Evolutionary conservation across 495 filamentous ascomycete species (phyloP), one percentile per base, ranked within the genome.

Genomic region (Daldinia loculata): DNA sequence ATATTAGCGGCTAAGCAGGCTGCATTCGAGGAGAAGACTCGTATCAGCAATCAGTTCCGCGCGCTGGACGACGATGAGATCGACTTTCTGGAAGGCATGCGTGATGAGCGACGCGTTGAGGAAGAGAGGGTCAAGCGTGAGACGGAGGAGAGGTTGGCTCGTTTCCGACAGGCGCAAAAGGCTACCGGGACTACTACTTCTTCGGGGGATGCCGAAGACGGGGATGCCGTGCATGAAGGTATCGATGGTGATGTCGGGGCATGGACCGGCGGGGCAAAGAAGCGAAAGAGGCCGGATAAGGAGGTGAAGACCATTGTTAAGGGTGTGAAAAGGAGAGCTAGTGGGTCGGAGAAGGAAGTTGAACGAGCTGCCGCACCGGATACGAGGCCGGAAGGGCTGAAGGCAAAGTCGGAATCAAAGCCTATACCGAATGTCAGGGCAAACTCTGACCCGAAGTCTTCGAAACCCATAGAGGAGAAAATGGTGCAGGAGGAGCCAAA

Each of bases 1-100:
- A 22, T 27, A 34, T 61, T 51, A 95, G 93, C 92, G 77, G 93
- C 93, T 70, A 98, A 98, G 80, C 93, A 98, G 81, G 94, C 97
- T 75, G 93, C 93, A 56, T 97, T 98, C 79, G 95, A 97, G 79
- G 96, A 99, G 79, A 90, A 91, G 70, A 88, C 88, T 63, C 87
- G 90, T 66, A 79, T 99, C 51, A 91, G 91, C 79, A 97, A 98
- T 77, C 95, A 98, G 82, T 99, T 98, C 82, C 91, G 94, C 60
- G 87, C 93, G 8, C 87, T 99, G 39, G 94, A 98, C 75, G 93
- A 97, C 67, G 94, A 96, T 74, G 95, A 99, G 80, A 86, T 95
- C 66, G 94, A 97, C 3, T 99, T 97, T 74, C 80, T 98, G 15
- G 94, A 96, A 64, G 90, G 87, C 2, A 87, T 97, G 15, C 80